These are phyloP conservation scores for Meripilus lineatus DNA, from an alignment of 1,284 basidiomycete species.

Conservation along the genomic window DNA sequence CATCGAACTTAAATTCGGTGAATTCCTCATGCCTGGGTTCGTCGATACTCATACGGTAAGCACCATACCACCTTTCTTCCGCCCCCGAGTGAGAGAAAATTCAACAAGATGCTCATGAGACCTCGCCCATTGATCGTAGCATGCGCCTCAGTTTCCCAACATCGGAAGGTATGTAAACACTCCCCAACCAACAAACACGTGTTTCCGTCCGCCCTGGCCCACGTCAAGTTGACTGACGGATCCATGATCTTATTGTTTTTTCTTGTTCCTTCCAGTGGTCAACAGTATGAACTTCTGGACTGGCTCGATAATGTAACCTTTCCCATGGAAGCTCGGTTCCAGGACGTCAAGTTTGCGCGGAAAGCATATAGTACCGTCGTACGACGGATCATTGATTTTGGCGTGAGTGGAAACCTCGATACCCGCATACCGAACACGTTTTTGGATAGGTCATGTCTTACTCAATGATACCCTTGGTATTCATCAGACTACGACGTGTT, in stretches of 20 bases:
- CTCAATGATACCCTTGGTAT: no score
- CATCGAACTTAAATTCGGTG: constrained; percentile 52
- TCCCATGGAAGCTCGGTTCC: constrained; percentile 82
- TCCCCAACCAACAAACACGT: no score
- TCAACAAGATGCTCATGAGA: no score
- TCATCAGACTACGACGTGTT: constrained; percentile 86
- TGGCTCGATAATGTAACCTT: constrained; percentile 90
- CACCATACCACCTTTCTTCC: constrained; percentile 5
- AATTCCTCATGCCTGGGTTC: constrained; percentile 87
- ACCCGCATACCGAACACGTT: no score
- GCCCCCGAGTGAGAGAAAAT: neutral
- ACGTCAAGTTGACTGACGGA: constrained; percentile 3
- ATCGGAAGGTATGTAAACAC: constrained; percentile 76
- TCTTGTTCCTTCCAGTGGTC: constrained; percentile 47
- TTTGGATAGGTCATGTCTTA: no score
- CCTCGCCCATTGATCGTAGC: constrained; percentile 49
- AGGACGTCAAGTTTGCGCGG: constrained; percentile 68
- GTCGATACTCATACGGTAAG: constrained; percentile 86
- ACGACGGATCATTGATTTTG: constrained; percentile 67
- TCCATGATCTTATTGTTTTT: neutral
- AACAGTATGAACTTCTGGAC: constrained; percentile 82
- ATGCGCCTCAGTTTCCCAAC: constrained; percentile 87
- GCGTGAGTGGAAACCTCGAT: constrained; percentile 46
- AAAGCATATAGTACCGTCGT: constrained; percentile 74
- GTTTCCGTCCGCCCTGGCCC: neutral